Evolutionary conservation across 345 rosid species (phyloP), one percentile per base, ranked within the genome.

Genomic region (Corchorus capsularis): DNA sequence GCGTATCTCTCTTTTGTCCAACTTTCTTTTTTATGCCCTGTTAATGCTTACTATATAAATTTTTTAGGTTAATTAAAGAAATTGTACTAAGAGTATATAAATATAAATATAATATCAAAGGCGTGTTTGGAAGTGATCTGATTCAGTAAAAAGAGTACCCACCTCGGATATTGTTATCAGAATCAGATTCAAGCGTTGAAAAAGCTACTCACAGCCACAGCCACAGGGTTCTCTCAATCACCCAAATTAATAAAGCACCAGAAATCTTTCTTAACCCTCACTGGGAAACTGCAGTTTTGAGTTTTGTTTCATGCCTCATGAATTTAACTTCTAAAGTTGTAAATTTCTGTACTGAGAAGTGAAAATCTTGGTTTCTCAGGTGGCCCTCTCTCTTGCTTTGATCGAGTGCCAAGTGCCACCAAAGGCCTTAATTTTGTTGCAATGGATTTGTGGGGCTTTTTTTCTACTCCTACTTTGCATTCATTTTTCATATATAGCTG

Each of bases 1-100:
- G 50, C 32, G 52, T 55, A 59, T 67, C 71, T 37, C 19, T 39
- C 75, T 71, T 39, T 71, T 71, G 63, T 71, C 75, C 75, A 71
- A n/a, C 63, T 71, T 56, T 71, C 35, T 56, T 37, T 55, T 71
- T 71, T 55, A 53, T 70, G 49, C 74, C 53, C 47, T 68, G 22
- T 6, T 47, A 14, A 14, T 47, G 14, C n/a, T 39, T 39, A 4
- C 43, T 39, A 39, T 6, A 39, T 39, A 39, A 0, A 49, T 16
- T 50, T 32, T 16, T 50, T 32, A 34, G 43, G 46, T 17, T 69
- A 0, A 41, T 17, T 69, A 0, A 41, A 64, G 1, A 41, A 41
- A 64, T 5, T 5, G 27, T 27, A 11, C 4, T 5, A 13, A 49
- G 3, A n/a, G n/a, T n/a, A n/a, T n/a, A n/a, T n/a, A n/a, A n/a